Evolutionary conservation across 2,329 filamentous ascomycete species (phyloP).

Genomic region (Cercospora sojina): DNA sequence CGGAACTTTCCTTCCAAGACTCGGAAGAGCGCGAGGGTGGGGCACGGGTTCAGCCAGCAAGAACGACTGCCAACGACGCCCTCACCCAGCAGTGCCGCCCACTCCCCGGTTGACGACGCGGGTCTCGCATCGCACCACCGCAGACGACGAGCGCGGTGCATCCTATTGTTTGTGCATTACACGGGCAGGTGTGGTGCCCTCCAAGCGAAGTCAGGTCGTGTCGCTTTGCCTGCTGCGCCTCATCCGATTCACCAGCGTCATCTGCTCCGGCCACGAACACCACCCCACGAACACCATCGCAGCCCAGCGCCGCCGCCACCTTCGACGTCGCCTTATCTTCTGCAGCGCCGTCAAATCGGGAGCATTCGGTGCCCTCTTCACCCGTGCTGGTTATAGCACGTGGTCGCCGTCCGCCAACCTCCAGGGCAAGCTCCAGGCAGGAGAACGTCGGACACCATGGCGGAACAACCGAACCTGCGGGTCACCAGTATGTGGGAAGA

Average conservation of each 20-base stretch:
- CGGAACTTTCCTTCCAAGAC: background rate
- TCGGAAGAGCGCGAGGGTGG: slow-evolving; percentile 1
- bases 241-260: background rate
- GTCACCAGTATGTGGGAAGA: slow-evolving; percentile 72
- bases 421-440: background rate
- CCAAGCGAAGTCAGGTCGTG: background rate
- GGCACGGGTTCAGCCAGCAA: background rate
- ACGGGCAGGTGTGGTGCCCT: background rate
- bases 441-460: slow-evolving; percentile 13
- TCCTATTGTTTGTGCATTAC: background rate
- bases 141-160: background rate
- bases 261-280: slow-evolving; percentile 1
- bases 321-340: background rate
- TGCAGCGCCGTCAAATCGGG: background rate
- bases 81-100: background rate
- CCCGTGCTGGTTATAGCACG: slow-evolving; percentile 1
- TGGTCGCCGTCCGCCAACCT: background rate
- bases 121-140: background rate
- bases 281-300: background rate
- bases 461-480: slow-evolving; percentile 71
- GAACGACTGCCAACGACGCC: background rate
- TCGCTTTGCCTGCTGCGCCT: slow-evolving; percentile 1
- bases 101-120: background rate
- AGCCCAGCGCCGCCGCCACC: background rate
- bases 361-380: background rate